Conservation (phyloP, 805 yeast genomes). For the Candida ovalis region DNA sequence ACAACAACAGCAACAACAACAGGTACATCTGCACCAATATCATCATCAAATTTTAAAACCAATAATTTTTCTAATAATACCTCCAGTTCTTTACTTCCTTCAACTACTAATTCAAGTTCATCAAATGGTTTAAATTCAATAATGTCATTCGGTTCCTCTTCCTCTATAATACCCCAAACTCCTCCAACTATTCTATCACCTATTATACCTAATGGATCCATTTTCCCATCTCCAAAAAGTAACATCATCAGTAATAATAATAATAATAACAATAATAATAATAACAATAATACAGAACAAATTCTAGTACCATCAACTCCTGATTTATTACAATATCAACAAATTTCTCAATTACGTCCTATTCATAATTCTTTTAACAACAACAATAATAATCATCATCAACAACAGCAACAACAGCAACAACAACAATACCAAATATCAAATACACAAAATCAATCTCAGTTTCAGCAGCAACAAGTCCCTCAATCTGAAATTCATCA, state of each 20-base stretch:
- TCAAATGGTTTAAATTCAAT: conserved; percentile 1
- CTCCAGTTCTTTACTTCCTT: not conserved
- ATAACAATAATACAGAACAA: no score
- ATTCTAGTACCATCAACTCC: conserved; percentile 12
- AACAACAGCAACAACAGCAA: conserved; percentile 3
- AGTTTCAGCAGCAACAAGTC: conserved; percentile 1
- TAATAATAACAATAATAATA: conserved; percentile 8
- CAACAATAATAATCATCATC: not conserved
- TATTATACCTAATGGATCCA: not conserved
- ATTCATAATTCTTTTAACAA: not conserved
- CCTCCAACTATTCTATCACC: conserved; percentile 11
- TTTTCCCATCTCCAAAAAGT: conserved; percentile 9
- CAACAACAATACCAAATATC: not conserved
- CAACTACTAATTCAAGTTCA: not conserved
- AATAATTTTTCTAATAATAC: no score
- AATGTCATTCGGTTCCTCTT: conserved; percentile 1
- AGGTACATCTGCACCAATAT: conserved; percentile 7
- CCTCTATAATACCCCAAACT: conserved; percentile 9
- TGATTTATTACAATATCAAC: conserved; percentile 4
- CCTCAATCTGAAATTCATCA: not conserved
- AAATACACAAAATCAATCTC: no score
- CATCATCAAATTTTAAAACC: no score
- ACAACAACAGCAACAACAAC: conserved; percentile 7
- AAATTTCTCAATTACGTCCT: no score
- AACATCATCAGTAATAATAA: not conserved